A percentile compares a stretch with the other conserved stretches of the same genome.
phyloP scores from a whole-genome alignment of 148 eudicot species.

The Rhododendron ferrugineum region DNA sequence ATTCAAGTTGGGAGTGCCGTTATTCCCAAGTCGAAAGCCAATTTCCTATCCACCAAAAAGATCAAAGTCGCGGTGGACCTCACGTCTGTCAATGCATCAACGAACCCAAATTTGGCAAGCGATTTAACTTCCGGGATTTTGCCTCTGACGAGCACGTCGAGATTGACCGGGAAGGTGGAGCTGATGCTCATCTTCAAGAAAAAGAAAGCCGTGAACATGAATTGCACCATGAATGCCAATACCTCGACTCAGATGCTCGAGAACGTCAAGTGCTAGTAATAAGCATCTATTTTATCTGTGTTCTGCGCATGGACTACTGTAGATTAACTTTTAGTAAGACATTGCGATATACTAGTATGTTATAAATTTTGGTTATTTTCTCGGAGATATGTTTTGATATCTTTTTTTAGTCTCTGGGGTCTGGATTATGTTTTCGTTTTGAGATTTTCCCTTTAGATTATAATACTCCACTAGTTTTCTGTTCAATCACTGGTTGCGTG shows the following conservation, averaged over 20 bases:
- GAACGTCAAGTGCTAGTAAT: background rate
- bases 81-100: background rate
- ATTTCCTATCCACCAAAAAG: constrained; percentile 11
- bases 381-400: background rate
- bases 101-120: background rate
- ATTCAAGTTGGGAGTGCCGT: background rate
- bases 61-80: background rate
- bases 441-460: background rate
- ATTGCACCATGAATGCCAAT: constrained; percentile 10
- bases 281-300: background rate
- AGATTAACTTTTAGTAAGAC: background rate
- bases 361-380: background rate
- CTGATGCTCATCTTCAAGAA: constrained; percentile 12
- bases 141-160: constrained; percentile 4
- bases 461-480: background rate
- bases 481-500: background rate
- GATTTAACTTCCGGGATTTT: constrained; percentile 10
- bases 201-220: constrained; percentile 9
- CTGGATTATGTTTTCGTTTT: background rate
- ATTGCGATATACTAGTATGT: background rate
- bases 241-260: background rate
- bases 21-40: constrained; percentile 1
- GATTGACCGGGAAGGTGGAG: constrained; percentile 20
- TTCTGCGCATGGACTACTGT: background rate
- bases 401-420: no score